Conservation (phyloP, 768 basidiomycete genomes). For the Guyanaporus albipodus region DNA sequence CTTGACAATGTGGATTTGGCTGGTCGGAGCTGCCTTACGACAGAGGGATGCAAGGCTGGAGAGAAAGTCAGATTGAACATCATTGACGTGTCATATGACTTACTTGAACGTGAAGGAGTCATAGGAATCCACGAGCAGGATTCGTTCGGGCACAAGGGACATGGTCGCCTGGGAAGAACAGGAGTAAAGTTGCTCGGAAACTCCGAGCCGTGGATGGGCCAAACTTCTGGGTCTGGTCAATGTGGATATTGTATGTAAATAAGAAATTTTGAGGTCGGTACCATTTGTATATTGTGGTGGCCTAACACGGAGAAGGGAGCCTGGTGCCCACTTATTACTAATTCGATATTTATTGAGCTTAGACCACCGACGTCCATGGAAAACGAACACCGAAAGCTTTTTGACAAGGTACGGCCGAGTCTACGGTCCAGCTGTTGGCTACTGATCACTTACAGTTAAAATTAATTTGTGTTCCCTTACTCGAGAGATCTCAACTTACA, state of each 20-base stretch:
- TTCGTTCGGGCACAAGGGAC: slow-evolving; percentile 37
- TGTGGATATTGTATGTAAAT: no score
- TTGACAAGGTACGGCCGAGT: slow-evolving; percentile 34
- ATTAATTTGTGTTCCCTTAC: slow-evolving; percentile 73
- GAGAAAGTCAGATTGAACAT: slow-evolving; percentile 1
- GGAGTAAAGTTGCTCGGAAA: not conserved
- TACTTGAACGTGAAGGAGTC: slow-evolving; percentile 90
- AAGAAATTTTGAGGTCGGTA: no score
- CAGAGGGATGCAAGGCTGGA: slow-evolving; percentile 69
- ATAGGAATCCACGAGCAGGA: slow-evolving; percentile 78
- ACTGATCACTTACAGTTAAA: slow-evolving; percentile 44
- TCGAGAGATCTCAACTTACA: slow-evolving; percentile 64
- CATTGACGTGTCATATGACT: slow-evolving; percentile 24
- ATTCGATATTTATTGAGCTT: no score
- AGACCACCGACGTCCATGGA: slow-evolving; percentile 19
- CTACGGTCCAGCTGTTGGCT: not conserved
- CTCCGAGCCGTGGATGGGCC: not conserved
- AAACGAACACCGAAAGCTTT: slow-evolving; percentile 29
- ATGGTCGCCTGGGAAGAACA: slow-evolving; percentile 18
- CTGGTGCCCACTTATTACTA: no score
- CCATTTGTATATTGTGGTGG: no score
- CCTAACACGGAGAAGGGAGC: no score
- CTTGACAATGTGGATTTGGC: slow-evolving; percentile 64
- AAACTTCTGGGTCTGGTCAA: not conserved
- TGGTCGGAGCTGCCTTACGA: slow-evolving; percentile 56